Evolutionary conservation across 106 monocot species (phyloP), one percentile per base, ranked within the genome.

Genomic region (Allium fistulosum): DNA sequence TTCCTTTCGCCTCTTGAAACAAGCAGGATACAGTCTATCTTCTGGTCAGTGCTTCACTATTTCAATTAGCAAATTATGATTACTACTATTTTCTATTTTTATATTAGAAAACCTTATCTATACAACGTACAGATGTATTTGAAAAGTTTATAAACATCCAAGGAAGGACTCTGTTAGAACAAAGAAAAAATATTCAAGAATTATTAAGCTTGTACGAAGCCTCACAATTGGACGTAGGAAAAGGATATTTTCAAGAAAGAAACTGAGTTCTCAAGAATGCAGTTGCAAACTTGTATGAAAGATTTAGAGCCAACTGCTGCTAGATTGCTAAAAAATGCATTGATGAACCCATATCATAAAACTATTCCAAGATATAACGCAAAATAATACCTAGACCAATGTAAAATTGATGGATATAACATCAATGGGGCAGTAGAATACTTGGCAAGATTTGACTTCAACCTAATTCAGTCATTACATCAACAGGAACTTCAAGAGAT

Each of bases 141-240:
- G 9, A 17, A 0, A 77, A 66, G 66, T 82, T 82, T 28, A 52
- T 50, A 1, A 74, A 82, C 65, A 17, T 47, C 10, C 17, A 60
- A 2, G 82, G 82, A 1, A 56, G 67, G 0, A 82, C 82, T 67
- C 59, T 22, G 22, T 22, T 53, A 17, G n/a, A 62, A 49, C 63
- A 73, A 11, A 52, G 48, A 10, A 63, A 73, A 18, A 76, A 86
- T 53, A 27, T 71, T 7, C 51, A 50, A n/a, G 85, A 82, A 57
- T 13, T 86, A 11, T 16, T 86, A 9, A 76, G 76, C 57, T 73
- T 86, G 49, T 74, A 79, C 45, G 86, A 86, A 70, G 76, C 82
- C 18, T 86, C 86, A 49, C 61, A 70, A 51, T 8, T 82, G 47
- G 71, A 75, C 70, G 71, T 48, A 2, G 86, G 79, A 0, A 22